Evolutionary conservation across 2,329 filamentous ascomycete species (phyloP), one percentile per base, ranked within the genome.

Genomic region (Alternaria triticina): DNA sequence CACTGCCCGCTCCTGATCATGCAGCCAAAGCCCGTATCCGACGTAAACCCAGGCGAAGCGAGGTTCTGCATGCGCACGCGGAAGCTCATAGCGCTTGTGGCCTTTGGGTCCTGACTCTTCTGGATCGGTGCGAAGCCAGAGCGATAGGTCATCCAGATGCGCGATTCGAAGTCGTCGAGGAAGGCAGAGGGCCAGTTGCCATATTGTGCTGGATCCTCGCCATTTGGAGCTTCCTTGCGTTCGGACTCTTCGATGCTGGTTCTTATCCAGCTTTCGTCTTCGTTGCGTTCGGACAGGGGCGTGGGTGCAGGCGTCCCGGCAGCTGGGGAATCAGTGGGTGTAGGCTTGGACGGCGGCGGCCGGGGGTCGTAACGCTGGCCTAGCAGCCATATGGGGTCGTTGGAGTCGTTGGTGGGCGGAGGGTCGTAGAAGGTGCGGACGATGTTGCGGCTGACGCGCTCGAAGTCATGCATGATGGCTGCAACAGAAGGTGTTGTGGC

Each of bases 1-100:
- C 93, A 95, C 82, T 99, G 96, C 4, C 96, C 96, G 6, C 95
- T 97, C 63, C 96, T 86, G 72, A 99, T 98, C 96, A 99, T 99
- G 77, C 96, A 99, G 0, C 96, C 96, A 94, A 96, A 99, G 55
- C 96, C 96, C 10, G 93, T 94, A 78, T 99, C 96, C 2, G 93
- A 95, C 11, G 93, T 91, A 80, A 98, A 99, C 5, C 92, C 94
- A 25, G 86, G 86, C 61, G 92, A 88, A 52, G 97, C 93, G 6
- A 98, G 91, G 57, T 86, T 94, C 74, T 94, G 91, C 70, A 98
- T 84, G 54, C 94, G 90, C 80, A 97, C 95, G 2, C 92, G 85
- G 61, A 98, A 88, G 4, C 93, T 96, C 83, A 98, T 88, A 8
- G 89, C 84, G 5, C 90, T 85, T 1, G 85, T 78, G 13, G 93